Conservation (phyloP, 495 filamentous ascomycete genomes). For the Filosporella fistucella region DNA sequence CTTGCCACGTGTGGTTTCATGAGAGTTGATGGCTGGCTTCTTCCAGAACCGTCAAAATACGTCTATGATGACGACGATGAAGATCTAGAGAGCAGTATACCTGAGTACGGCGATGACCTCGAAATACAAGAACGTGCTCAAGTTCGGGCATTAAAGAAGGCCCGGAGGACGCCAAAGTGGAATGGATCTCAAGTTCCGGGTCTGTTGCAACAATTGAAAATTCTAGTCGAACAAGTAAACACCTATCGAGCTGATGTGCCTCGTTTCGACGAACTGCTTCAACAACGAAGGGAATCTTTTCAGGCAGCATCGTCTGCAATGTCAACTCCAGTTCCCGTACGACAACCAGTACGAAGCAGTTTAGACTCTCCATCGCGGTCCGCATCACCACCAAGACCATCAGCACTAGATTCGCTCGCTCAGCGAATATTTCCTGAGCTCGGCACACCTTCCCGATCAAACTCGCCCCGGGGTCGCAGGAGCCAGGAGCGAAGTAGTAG, state of each 20-base stretch:
- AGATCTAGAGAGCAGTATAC: conserved; percentile 10
- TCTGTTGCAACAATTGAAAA: conserved; percentile 43
- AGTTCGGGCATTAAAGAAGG: conserved; percentile 38
- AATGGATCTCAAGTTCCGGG: conserved; percentile 39
- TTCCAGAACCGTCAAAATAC: conserved; percentile 64
- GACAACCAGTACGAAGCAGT: conserved; percentile 14
- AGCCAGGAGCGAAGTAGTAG: conserved; percentile 19
- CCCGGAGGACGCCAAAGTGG: conserved; percentile 47
- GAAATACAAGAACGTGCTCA: conserved; percentile 40
- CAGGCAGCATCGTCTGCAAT: conserved; percentile 37
- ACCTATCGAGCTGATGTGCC: conserved; percentile 64
- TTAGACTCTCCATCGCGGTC: conserved; percentile 18
- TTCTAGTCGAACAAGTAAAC: conserved; percentile 59
- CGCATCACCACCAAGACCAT: conserved; percentile 36
- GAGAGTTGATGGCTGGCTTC: conserved; percentile 83
- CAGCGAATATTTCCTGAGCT: conserved; percentile 53
- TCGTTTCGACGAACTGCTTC: conserved; percentile 71
- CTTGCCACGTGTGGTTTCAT: conserved; percentile 80
- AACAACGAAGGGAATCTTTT: conserved; percentile 66
- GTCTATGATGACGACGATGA: conserved; percentile 39
- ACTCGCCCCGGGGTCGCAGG: conserved; percentile 42
- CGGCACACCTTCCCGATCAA: conserved; percentile 41
- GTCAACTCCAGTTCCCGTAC: conserved; percentile 21
- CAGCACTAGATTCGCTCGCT: conserved; percentile 47
- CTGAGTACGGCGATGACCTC: conserved; percentile 10